phyloP scores from a whole-genome alignment of 768 basidiomycete species.

The Dioszegia crocea region DNA sequence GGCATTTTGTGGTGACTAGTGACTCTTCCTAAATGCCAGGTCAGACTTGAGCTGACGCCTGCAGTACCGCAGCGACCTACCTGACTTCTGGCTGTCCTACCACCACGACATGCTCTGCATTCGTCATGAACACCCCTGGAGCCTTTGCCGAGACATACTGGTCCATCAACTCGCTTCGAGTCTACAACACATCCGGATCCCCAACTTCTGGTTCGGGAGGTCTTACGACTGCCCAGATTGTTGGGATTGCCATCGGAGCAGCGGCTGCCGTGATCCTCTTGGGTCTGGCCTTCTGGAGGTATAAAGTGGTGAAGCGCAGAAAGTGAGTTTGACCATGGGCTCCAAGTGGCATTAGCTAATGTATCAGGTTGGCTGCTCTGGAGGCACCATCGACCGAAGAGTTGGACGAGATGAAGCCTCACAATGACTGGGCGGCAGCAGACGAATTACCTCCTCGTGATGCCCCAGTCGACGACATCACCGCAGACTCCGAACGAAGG shows the following conservation, averaged over 20 bases:
- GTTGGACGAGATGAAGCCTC: neutral
- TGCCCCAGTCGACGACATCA: neutral
- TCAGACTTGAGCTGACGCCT: neutral
- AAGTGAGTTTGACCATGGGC: constrained; percentile 11
- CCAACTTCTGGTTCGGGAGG: constrained; percentile 10
- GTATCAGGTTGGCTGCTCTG: neutral
- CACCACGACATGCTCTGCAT: constrained; percentile 51
- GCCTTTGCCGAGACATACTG: constrained; percentile 65
- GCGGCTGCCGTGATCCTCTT: constrained; percentile 14
- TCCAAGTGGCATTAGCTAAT: neutral
- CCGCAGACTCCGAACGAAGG: neutral
- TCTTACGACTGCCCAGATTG: constrained; percentile 31
- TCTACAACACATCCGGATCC: constrained; percentile 53
- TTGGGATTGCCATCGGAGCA: constrained; percentile 36
- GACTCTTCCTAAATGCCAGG: constrained; percentile 1
- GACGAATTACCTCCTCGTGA: constrained; percentile 1
- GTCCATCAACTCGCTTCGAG: constrained; percentile 61
- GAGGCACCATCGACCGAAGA: neutral
- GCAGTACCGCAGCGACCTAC: constrained; percentile 37
- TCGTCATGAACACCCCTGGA: constrained; percentile 60
- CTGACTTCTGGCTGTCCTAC: constrained; percentile 34
- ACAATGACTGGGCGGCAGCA: neutral
- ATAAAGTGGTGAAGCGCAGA: constrained; percentile 4
- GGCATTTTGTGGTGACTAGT: constrained; percentile 46
- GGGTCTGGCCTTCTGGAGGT: constrained; percentile 18